Evolutionary conservation across 345 rosid genomes (phyloP).

Genomic region (Salix exigua): DNA sequence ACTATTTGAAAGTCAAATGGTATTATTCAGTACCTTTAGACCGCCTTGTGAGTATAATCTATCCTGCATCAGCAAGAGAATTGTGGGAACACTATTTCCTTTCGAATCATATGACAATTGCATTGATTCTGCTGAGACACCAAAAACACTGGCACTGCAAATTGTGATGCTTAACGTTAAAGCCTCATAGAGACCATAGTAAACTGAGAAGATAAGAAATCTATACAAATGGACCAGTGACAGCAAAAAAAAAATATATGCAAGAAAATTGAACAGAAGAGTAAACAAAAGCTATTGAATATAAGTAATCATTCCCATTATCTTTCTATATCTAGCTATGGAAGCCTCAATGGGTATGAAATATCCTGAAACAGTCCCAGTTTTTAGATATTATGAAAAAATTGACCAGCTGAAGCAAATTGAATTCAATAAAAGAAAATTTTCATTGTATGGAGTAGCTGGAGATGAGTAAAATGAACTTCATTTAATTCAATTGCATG

Average conservation of each 20-base stretch:
- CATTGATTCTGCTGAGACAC: constrained; percentile 97
- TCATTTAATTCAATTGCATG: neutral
- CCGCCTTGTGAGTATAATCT: constrained; percentile 72
- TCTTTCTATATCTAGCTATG: too few relatives aligned
- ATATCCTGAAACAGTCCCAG: too few relatives aligned
- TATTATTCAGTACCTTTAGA: constrained; percentile 51
- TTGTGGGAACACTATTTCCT: constrained; percentile 92
- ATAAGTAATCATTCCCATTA: neutral
- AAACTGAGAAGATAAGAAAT: neutral
- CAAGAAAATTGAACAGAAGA: neutral
- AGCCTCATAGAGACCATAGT: neutral
- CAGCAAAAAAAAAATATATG: neutral
- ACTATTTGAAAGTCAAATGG: neutral
- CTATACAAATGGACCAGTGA: neutral
- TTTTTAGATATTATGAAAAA: neutral
- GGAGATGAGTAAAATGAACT: neutral
- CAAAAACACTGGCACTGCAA: constrained; percentile 87
- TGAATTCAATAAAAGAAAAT: neutral
- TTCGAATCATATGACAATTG: constrained; percentile 72
- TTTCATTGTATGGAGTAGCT: neutral
- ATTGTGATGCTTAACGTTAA: constrained; percentile 17
- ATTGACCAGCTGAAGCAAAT: neutral
- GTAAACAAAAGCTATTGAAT: neutral
- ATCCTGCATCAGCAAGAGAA: constrained; percentile 88
- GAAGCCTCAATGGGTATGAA: too few relatives aligned